These are phyloP conservation scores for grape (Vitis vinifera) DNA, from an alignment of 164 flowering plant genomes.

Conservation along the genomic window DNA sequence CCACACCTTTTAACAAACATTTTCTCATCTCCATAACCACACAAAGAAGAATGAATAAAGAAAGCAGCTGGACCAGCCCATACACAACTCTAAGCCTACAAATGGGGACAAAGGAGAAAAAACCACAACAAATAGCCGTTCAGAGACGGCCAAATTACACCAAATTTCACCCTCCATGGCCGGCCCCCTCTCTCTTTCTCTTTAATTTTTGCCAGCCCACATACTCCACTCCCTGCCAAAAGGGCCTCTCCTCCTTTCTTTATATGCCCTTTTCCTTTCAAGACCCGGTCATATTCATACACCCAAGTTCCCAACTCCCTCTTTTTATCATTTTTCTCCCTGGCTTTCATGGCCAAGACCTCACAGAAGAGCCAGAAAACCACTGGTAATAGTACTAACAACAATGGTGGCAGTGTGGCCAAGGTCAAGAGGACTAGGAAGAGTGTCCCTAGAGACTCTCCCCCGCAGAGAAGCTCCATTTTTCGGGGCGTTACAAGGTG, in stretches of 20 bases:
- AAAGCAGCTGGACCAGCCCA: no score
- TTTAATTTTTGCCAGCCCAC: conserved; percentile 6
- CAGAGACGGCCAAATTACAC: conserved; percentile 7
- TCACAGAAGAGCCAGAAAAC: conserved; percentile 3
- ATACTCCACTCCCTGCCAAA: not conserved
- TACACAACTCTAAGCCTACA: no score
- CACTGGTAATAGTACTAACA: not conserved
- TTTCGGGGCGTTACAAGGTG: conserved; percentile 29
- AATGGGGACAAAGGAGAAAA: conserved; percentile 3
- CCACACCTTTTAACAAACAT: no score
- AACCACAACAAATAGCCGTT: conserved; percentile 4
- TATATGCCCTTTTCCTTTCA: conserved; percentile 2
- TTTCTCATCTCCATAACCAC: no score
- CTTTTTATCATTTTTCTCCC: not conserved
- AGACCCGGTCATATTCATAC: not conserved
- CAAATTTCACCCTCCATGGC: not conserved
- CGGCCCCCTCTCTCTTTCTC: not conserved
- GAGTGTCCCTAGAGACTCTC: conserved; percentile 22
- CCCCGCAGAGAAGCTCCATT: conserved; percentile 28
- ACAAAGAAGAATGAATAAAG: no score
- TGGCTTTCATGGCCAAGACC: conserved; percentile 4
- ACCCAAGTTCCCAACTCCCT: not conserved
- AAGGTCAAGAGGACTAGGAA: conserved; percentile 15
- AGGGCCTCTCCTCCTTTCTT: not conserved
- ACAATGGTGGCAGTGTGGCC: not conserved